Percentiles rank a stretch among this genome's conserved stretches.
phyloP scores from a whole-genome alignment of 2,329 filamentous ascomycete species.

The Colletotrichum euphorbiae region DNA sequence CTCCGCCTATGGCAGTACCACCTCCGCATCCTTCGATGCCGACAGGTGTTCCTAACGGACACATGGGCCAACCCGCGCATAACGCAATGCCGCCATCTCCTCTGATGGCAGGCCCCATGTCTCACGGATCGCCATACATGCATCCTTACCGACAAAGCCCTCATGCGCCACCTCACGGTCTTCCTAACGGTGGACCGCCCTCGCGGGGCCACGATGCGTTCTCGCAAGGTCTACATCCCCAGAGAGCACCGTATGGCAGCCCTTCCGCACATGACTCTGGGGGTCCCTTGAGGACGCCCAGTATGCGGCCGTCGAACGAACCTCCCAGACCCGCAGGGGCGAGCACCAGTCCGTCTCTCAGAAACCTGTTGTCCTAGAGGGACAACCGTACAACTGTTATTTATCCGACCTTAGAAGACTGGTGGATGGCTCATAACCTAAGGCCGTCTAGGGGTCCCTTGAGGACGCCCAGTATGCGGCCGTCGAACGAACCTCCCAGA shows the following conservation, averaged over 20 bases:
- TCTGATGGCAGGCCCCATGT: slow-evolving; percentile 51
- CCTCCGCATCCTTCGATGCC: slow-evolving; percentile 54
- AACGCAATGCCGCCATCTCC: slow-evolving; percentile 64
- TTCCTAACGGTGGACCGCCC: slow-evolving; percentile 55
- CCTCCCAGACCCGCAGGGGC: slow-evolving; percentile 63
- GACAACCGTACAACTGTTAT: no score
- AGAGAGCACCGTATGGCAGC: slow-evolving; percentile 57
- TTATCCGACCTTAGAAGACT: no score
- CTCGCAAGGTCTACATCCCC: slow-evolving; percentile 56
- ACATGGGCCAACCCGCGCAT: slow-evolving; percentile 53
- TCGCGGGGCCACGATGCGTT: slow-evolving; percentile 59
- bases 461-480: slow-evolving; percentile 42
- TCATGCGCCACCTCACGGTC: slow-evolving; percentile 45
- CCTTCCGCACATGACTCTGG: slow-evolving; percentile 50
- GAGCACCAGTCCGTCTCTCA: slow-evolving; percentile 80
- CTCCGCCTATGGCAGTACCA: slow-evolving; percentile 59
- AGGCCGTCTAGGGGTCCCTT: slow-evolving; percentile 43
- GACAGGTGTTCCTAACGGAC: slow-evolving; percentile 57
- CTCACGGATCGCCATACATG: slow-evolving; percentile 46
- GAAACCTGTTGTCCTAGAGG: slow-evolving; percentile 74
- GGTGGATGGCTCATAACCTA: no score
- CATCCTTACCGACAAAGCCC: slow-evolving; percentile 47
- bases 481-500: slow-evolving; percentile 45
- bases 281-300: slow-evolving; percentile 44
- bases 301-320: slow-evolving; percentile 43